Base-by-base conservation (phyloP, 2,329 filamentous ascomycete genomes). In the Alternaria hordeiaustralica region DNA sequence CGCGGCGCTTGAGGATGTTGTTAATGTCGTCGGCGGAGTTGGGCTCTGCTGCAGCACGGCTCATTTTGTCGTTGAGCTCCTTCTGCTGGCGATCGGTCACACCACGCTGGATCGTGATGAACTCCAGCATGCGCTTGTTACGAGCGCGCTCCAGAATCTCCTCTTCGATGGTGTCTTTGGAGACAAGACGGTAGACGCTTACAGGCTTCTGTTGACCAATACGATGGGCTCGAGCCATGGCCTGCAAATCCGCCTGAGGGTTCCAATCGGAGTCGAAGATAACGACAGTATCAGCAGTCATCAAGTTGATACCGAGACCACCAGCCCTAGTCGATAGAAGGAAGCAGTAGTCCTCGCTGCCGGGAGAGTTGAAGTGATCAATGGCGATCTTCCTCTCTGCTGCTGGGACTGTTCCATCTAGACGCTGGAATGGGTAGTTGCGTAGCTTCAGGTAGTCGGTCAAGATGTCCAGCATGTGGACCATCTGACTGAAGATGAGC, bases 181-280 rank as follows among this genome's bases (percentile, higher is more conserved):
- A 97, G 1, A 99, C 95, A 7, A 99, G 87, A 36, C 96, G 91
- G 77, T 98, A 99, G 55, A 99, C 95, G 69, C 92, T 98, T 69
- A 99, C 96, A 7, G 96, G 95, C 67, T 90, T 94, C 78, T 96
- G 97, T 79, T 99, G 96, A 3, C 96, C 96, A 69, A 99, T 99
- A 79, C 96, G 92, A 82, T 99, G 96, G 62, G 96, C 96, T 81
- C 96, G 91, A 62, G 96, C 96, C 96, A 99, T 99, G 44, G 96
- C 96, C 79, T 99, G 96, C 70, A 99, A 84, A 84, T 99, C 96
- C 7, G 96, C 96, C 79, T 99, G 96, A 18, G 96, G 96, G 71
- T 99, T 99, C 96, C 96, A 99, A 75, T 97, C 94, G 0, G 96
- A 98, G 79, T 99, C 96, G 74, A 98, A 99, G 47, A 99, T 91